A percentile compares a stretch with the other conserved stretches of the same genome.
Evolutionary conservation across 306 rosid species (phyloP).

Genomic region (Canavalia gladiata): DNA sequence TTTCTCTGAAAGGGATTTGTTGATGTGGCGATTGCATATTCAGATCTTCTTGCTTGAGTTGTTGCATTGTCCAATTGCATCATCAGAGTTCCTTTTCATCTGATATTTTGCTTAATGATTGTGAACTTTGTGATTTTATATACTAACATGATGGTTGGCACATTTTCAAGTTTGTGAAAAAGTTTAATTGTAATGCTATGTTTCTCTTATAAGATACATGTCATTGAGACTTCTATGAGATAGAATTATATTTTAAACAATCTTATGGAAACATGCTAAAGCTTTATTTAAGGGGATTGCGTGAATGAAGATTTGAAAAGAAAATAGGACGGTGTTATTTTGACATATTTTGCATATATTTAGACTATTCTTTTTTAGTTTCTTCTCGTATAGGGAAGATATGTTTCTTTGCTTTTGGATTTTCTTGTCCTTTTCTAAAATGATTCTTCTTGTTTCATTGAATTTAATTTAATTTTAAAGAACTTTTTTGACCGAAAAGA

Average conservation of each 20-base stretch:
- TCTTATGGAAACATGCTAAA: neutral
- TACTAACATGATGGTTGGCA: neutral
- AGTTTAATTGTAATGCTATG: neutral
- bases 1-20: neutral
- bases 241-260: neutral
- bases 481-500: neutral
- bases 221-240: constrained; percentile 5
- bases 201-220: neutral
- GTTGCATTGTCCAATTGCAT: constrained; percentile 6
- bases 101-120: constrained; percentile 21
- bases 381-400: constrained; percentile 15
- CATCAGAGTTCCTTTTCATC: constrained; percentile 12
- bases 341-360: constrained; percentile 16
- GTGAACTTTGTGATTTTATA: neutral
- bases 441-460: constrained; percentile 1
- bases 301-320: neutral
- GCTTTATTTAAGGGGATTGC: neutral
- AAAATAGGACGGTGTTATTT: neutral
- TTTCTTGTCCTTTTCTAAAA: constrained; percentile 25
- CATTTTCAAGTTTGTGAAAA: neutral
- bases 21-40: neutral
- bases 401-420: constrained; percentile 18
- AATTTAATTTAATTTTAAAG: constrained; percentile 24
- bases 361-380: constrained; percentile 7
- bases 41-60: neutral